Base-by-base conservation (phyloP, 1,284 basidiomycete species). In the Cerioporus squamosus region DNA sequence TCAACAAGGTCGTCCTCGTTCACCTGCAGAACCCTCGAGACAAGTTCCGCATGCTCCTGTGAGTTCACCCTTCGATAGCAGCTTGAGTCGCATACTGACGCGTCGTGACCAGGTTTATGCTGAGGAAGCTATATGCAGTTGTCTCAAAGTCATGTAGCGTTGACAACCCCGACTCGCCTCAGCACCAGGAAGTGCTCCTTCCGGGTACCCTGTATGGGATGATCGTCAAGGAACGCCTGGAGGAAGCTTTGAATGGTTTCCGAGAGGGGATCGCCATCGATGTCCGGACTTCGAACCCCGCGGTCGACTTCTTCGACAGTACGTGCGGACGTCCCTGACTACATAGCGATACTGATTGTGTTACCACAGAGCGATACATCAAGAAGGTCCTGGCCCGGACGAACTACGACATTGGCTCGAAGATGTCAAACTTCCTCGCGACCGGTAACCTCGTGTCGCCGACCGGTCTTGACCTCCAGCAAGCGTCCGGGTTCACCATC, bases 121-220 rank as follows among this genome's bases (percentile, higher is more conserved):
- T 99, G 43, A 91, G 95, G 66, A 99, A 99, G 78, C 81, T 99
- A 22, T 99, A 96, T 71, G 86, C 94, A 6, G 80, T 96, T 47
- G 95, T 99, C 14, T 97, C 94, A 17, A 91, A 91, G 54, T 88
- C 93, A 51, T 97, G 94, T 68, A 94, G 93, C 69, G 84, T 91
- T 54, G 97, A 99, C 79, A 99, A 99, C 71, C 96, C 97, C 14
- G 97, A 99, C 81, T 99, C 97, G 17, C 95, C 96, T 54, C 97
- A 99, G 74, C 94, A 98, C 72, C 97, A 99, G 74, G 97, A 99
- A 72, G 95, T 98, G 45, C 85, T 99, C 15, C 87, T 99, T 40
- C 97, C 97, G 1, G 97, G 97, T 33, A 89, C 84, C 66, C 76
- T 99, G 26, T 98, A 98, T 73, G 92, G 90, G 51, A 97, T 97